These are phyloP conservation scores for Rutstroemia sp. DNA, from an alignment of 2,329 filamentous ascomycete genomes.

Conservation along the genomic window DNA sequence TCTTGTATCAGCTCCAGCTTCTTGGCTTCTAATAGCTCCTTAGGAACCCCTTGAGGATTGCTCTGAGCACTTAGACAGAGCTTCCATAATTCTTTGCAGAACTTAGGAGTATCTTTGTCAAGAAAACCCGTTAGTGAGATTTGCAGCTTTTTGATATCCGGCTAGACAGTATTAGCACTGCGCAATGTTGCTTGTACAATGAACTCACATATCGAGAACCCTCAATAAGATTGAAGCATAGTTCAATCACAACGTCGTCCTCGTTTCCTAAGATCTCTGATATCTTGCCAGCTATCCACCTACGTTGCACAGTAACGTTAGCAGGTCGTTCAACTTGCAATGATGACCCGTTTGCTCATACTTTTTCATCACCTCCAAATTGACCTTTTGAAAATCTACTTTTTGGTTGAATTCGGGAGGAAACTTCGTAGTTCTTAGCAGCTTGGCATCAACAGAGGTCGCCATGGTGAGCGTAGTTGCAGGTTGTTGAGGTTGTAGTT, in stretches of 20 bases:
- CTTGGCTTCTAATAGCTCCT: conserved; percentile 91
- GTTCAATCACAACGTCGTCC: conserved; percentile 91
- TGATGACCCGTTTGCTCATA: conserved; percentile 38
- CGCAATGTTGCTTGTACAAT: conserved; percentile 4
- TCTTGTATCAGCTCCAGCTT: conserved; percentile 92
- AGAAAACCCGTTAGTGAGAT: conserved; percentile 93
- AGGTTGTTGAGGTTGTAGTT: background rate
- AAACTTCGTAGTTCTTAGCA: conserved; percentile 87
- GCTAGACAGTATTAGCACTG: conserved; percentile 45
- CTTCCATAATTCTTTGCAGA: conserved; percentile 93
- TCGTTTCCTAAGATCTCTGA: conserved; percentile 84
- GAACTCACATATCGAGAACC: conserved; percentile 63
- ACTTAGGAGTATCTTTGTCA: conserved; percentile 79
- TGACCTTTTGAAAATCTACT: conserved; percentile 96
- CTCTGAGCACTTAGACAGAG: conserved; percentile 83
- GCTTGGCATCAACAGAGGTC: conserved; percentile 78
- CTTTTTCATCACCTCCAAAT: conserved; percentile 97
- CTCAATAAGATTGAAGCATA: conserved; percentile 66
- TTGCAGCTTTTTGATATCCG: conserved; percentile 90
- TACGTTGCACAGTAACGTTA: conserved; percentile 32
- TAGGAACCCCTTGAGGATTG: conserved; percentile 84
- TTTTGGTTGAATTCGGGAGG: conserved; percentile 89
- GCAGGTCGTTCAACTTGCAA: conserved; percentile 6
- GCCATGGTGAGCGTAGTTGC: conserved; percentile 48
- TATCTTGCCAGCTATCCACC: conserved; percentile 89